Percentiles rank a stretch among this genome's conserved stretches.
These are phyloP conservation scores for Diutina scorzettiae DNA, from an alignment of 1,139 yeast species.

Conservation along the genomic window DNA sequence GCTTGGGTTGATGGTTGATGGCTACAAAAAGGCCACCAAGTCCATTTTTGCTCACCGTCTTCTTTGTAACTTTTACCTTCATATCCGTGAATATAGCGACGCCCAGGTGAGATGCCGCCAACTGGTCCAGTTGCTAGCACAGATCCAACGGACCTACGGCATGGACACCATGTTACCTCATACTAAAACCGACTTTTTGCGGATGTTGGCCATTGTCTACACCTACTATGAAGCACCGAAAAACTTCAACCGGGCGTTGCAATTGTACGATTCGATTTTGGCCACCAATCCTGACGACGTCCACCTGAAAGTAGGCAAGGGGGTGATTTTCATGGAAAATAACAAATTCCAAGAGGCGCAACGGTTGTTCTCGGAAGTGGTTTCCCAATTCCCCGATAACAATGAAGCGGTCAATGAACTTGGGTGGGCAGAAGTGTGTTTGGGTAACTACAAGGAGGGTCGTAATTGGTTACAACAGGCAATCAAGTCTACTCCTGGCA, in stretches of 20 bases:
- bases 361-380: conserved; percentile 38
- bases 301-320: conserved; percentile 71
- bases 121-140: conserved; percentile 49
- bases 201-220: conserved; percentile 63
- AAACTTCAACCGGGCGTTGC: conserved; percentile 64
- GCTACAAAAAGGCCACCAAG: conserved; percentile 32
- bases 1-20: conserved; percentile 40
- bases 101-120: conserved; percentile 50
- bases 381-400: conserved; percentile 38
- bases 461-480: conserved; percentile 35
- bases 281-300: conserved; percentile 35
- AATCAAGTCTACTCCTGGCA: conserved; percentile 32
- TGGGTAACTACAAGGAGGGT: conserved; percentile 43
- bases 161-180: conserved; percentile 26
- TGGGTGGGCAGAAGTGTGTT: conserved; percentile 65
- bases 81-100: conserved; percentile 49
- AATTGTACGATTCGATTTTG: conserved; percentile 55
- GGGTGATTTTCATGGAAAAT: conserved; percentile 61
- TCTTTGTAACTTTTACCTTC: conserved; percentile 46
- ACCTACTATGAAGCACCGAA: conserved; percentile 87
- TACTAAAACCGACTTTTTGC: conserved; percentile 48
- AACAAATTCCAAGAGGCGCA: conserved; percentile 45
- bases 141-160: conserved; percentile 34
- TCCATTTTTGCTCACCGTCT: conserved; percentile 58
- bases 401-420: conserved; percentile 55